Percentiles rank a stretch among this genome's conserved stretches.
Conservation (phyloP, 2,329 filamentous ascomycete genomes). For the Fusarium cicatricum region DNA sequence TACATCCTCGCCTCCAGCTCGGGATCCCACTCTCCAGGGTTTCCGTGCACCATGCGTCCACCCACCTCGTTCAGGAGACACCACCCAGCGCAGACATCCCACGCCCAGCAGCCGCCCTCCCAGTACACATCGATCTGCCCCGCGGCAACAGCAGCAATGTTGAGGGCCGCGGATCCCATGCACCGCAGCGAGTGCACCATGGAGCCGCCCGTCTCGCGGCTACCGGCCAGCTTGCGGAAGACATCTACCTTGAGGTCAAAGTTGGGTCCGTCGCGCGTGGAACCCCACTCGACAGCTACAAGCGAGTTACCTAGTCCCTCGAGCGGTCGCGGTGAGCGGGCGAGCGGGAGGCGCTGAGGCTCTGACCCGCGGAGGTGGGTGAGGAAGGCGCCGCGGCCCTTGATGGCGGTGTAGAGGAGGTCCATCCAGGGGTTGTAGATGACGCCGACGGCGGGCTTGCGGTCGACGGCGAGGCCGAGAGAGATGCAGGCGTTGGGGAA, state of each 20-base stretch:
- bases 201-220: slow-evolving; percentile 68
- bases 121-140: slow-evolving; percentile 79
- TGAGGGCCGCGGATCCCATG: slow-evolving; percentile 77
- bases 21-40: slow-evolving; percentile 76
- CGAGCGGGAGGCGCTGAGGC: slow-evolving; percentile 52
- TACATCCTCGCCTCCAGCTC: slow-evolving; percentile 67
- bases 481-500: slow-evolving; percentile 81
- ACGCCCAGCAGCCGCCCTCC: slow-evolving; percentile 86
- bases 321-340: slow-evolving; percentile 62
- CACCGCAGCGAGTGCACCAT: slow-evolving; percentile 82
- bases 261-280: slow-evolving; percentile 72
- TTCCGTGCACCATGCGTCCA: slow-evolving; percentile 75
- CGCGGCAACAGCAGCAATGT: slow-evolving; percentile 75
- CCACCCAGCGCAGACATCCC: slow-evolving; percentile 87
- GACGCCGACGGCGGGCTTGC: slow-evolving; percentile 72
- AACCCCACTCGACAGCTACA: slow-evolving; percentile 78
- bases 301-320: slow-evolving; percentile 68
- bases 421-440: slow-evolving; percentile 83
- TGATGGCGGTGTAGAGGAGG: slow-evolving; percentile 73
- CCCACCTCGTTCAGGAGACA: slow-evolving; percentile 78
- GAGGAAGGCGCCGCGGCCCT: slow-evolving; percentile 71
- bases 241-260: slow-evolving; percentile 74
- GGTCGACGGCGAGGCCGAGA: slow-evolving; percentile 73
- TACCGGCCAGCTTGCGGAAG: slow-evolving; percentile 67
- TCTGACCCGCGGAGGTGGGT: slow-evolving; percentile 54